phyloP scores from a whole-genome alignment of 345 rosid species.

The Crucihimalaya himalaica region DNA sequence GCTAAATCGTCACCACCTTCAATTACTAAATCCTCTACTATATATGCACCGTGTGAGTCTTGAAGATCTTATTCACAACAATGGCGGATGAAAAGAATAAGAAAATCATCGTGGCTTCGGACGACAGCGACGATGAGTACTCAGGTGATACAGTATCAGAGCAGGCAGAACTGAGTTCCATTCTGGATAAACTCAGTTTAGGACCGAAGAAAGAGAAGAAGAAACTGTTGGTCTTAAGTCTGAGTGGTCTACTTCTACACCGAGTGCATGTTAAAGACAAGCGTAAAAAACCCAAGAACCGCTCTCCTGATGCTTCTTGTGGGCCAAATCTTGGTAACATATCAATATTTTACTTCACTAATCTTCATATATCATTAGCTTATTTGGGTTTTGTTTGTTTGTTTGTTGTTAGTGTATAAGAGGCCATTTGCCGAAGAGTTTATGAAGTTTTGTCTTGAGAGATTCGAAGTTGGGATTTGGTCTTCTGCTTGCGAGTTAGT shows the following conservation, averaged over 20 bases:
- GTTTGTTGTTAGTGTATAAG: slow-evolving; percentile 43
- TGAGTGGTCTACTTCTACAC: slow-evolving; percentile 44
- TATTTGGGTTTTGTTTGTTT: not conserved
- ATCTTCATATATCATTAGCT: not conserved
- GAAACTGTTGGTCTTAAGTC: slow-evolving; percentile 44
- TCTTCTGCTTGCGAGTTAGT: slow-evolving; percentile 43
- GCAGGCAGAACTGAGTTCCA: slow-evolving; percentile 2
- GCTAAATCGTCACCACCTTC: slow-evolving; percentile 13
- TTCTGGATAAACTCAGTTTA: slow-evolving; percentile 27
- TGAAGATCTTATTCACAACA: not conserved
- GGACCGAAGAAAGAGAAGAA: slow-evolving; percentile 28
- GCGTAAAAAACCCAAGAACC: not conserved
- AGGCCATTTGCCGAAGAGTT: slow-evolving; percentile 50
- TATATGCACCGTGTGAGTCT: slow-evolving; percentile 10
- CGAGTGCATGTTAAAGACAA: not conserved
- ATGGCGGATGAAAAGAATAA: slow-evolving; percentile 25
- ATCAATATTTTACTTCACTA: too few relatives aligned
- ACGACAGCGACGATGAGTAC: slow-evolving; percentile 12
- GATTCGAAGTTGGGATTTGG: slow-evolving; percentile 57
- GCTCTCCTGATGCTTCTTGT: slow-evolving; percentile 36
- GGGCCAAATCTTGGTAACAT: slow-evolving; percentile 38
- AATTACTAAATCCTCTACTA: not conserved
- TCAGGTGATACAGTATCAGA: not conserved
- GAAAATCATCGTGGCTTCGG: not conserved
- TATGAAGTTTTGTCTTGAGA: slow-evolving; percentile 48